Percentiles rank a stretch among this genome's conserved stretches.
Conservation (phyloP, 192 early-diverging fungal species). For the Gonapodya sp. region DNA sequence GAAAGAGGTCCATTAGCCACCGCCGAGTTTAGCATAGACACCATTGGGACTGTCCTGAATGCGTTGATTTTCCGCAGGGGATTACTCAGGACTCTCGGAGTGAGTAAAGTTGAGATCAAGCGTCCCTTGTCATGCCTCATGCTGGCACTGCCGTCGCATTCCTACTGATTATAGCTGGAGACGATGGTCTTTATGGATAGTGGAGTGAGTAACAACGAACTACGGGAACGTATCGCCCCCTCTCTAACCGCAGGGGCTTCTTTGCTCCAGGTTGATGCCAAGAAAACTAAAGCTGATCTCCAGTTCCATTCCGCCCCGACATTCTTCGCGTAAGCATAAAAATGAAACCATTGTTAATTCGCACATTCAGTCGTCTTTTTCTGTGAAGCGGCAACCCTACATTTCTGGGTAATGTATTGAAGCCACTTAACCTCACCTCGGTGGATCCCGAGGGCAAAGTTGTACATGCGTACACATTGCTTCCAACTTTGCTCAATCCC, state of each 20-base stretch:
- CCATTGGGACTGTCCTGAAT: not conserved
- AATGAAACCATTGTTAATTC: not conserved
- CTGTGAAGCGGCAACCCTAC: not conserved
- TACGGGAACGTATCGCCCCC: too few relatives aligned
- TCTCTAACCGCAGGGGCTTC: too few relatives aligned
- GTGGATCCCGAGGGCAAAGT: constrained; percentile 3
- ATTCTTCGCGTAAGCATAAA: not conserved
- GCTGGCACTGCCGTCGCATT: too few relatives aligned
- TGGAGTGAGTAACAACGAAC: not conserved
- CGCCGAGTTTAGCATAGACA: not conserved
- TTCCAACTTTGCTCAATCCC: not conserved
- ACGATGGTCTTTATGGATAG: not conserved
- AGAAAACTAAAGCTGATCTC: not conserved
- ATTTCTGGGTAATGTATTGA: not conserved
- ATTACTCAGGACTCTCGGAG: not conserved
- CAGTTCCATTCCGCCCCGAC: not conserved
- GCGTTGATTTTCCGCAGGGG: not conserved
- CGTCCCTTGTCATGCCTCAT: too few relatives aligned
- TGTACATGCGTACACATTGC: not conserved
- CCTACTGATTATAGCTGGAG: not conserved
- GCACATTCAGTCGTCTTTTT: not conserved
- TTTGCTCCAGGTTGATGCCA: too few relatives aligned
- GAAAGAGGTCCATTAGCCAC: not conserved
- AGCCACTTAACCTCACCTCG: not conserved
- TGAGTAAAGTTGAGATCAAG: not conserved